Base-by-base conservation (phyloP, 805 yeast species). In the Blastobotrys attinorum region DNA sequence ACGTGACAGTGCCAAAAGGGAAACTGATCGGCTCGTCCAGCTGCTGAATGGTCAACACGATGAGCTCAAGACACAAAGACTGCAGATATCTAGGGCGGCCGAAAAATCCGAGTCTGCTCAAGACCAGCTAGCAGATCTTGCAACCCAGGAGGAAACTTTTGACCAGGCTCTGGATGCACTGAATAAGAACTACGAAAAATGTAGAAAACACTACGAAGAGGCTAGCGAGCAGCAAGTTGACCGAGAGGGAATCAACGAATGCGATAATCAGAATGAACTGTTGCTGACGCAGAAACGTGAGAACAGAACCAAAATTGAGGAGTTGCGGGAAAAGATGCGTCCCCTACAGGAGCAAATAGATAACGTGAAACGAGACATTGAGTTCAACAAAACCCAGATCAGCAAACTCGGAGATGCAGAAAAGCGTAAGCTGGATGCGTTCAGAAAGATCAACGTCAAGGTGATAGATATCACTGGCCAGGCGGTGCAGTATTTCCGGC, bases 401-500 rank as follows among this genome's bases (percentile, higher is more conserved):
- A 42, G 20, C 25, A 7, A 25, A 25, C 11, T 25, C 7, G 29
- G 29, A 8, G 29, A 32, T 33, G 44, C 49, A 10, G 20, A 39
- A 44, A n/a, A 47, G 44, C 27, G 51, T 48, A 40, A 47, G 47
- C 27, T 42, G 23, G n/a, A 53, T 16, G 48, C 43, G n/a, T 22
- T 49, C 46, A 15, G 57, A 51, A 11, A 42, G 4, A 39, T 15
- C 37, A 25, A 10, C 42, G 21, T n/a, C 15, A 39, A 27, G 10
- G 22, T 25, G 4, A 44, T 31, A 20, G 51, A 55, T 39, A 50
- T 56, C 31, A 63, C 72, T 41, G 63, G 58, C 32, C 65, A 61
- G 15, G 72, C 76, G 6, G 67, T 79, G 2, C 45, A 57, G 22
- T 53, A 64, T 13, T 57, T 82, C 35, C 66, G 81, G 38, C 50